Percentiles rank a stretch among this genome's conserved stretches.
phyloP scores from a whole-genome alignment of 164 flowering plant genomes.

The Tetrastigma voinierianum region DNA sequence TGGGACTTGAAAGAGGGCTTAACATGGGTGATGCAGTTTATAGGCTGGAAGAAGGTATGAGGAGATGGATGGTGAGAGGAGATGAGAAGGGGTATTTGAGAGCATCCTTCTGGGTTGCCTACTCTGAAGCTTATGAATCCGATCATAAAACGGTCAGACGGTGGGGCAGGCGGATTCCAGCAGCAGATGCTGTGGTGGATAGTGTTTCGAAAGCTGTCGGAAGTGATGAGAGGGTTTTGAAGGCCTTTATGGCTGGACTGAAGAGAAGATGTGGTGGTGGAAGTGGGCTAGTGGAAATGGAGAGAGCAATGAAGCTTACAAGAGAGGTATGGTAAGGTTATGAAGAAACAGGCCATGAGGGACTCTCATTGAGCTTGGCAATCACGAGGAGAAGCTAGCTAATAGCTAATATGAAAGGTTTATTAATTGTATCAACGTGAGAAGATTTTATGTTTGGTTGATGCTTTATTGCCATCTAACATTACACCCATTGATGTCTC shows the following conservation, averaged over 20 bases:
- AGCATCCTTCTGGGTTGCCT: too few species aligned
- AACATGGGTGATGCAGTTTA: conserved; percentile 41
- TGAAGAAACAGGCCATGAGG: conserved; percentile 76
- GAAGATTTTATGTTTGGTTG: too few species aligned
- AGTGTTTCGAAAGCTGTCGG: conserved; percentile 69
- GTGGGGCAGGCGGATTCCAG: conserved; percentile 75
- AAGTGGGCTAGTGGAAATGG: too few species aligned
- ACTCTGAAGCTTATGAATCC: too few species aligned
- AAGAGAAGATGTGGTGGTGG: conserved; percentile 34
- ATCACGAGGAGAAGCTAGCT: too few species aligned
- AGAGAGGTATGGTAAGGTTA: conserved; percentile 71
- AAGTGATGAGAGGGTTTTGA: conserved; percentile 70
- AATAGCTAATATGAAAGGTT: too few species aligned
- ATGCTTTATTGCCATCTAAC: too few species aligned
- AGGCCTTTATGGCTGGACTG: conserved; percentile 33
- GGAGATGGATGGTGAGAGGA: conserved; percentile 54
- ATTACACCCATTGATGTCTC: too few species aligned
- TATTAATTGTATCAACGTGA: too few species aligned
- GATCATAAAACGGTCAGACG: too few species aligned
- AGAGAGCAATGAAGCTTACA: conserved; percentile 66
- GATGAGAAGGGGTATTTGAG: conserved; percentile 73
- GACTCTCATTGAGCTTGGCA: conserved; percentile 52
- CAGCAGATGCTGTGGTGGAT: conserved; percentile 47
- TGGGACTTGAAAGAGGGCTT: too few species aligned
- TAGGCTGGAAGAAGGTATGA: conserved; percentile 70